Base-by-base conservation (phyloP, 257 asterid genomes). In the Salvia miltiorrhiza region DNA sequence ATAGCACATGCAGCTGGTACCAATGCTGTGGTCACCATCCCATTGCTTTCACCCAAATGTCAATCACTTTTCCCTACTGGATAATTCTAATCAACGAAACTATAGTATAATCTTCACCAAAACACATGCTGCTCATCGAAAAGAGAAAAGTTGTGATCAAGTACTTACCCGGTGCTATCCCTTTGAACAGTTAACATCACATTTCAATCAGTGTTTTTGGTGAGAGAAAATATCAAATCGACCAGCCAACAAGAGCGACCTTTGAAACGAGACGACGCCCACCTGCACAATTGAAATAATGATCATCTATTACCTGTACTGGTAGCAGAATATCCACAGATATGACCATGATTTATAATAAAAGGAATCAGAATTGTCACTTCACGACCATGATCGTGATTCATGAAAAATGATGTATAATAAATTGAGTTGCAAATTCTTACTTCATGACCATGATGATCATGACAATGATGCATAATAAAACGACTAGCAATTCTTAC, bases 171-270 rank as follows among this genome's bases (percentile, higher is more conserved):
- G 75, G 64, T 67, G 69, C 75, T 66, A 60, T 61, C 74, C 28
- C 79, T 70, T 26, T 74, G 77, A 74, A 73, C 67, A 60, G 75
- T 66, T 59, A 53, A 70, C 78, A 67, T 75, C 80, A 71, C 40
- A 53, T 70, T 65, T 40, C 35, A 48, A 45, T 41, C 52, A 65
- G 65, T 58, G 59, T 21, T 63, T 40, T 24, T 57, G 76, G 76
- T 64, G 69, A 71, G 63, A 63, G 64, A 32, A 71, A 68, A 72
- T 33, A 37, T 58, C 44, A 49, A 74, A 44, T 66, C 69, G 44
- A 74, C 48, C 69, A 32, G n/a, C 71, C 17, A 58, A 30, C 65
- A 20, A 54, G 23, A 53, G 35, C 14, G 2, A 53, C 66, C 57
- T 73, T 60, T 74, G 52, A 30, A 45, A 58, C 12, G 48, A 44